Evolutionary conservation across 345 rosid genomes (phyloP).

Genomic region (Ceriops decandra): DNA sequence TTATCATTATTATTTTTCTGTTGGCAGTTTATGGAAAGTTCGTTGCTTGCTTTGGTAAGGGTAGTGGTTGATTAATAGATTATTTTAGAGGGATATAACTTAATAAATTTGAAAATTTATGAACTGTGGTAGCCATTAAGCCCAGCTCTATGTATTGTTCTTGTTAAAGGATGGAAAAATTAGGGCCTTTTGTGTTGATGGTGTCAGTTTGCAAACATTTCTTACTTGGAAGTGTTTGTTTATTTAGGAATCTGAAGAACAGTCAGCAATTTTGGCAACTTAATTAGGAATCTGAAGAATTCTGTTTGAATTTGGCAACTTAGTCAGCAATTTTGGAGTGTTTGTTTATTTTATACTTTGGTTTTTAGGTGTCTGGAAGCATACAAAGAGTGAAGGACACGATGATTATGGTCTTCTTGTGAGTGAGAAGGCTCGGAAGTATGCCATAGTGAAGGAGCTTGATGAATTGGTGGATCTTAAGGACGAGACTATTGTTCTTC

Average conservation of each 20-base stretch:
- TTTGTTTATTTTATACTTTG: slow-evolving; percentile 12
- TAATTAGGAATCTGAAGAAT: not conserved
- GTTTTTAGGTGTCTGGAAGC: slow-evolving; percentile 72
- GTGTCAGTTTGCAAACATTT: too few relatives aligned
- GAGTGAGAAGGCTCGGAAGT: slow-evolving; percentile 69
- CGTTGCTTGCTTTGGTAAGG: too few relatives aligned
- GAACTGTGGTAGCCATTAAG: too few relatives aligned
- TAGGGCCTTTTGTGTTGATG: too few relatives aligned
- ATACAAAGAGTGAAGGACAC: slow-evolving; percentile 73
- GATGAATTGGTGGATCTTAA: slow-evolving; percentile 54
- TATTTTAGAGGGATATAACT: too few relatives aligned
- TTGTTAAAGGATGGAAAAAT: too few relatives aligned
- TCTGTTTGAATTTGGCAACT: not conserved
- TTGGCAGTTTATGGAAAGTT: too few relatives aligned
- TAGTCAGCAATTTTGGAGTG: not conserved
- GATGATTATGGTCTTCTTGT: slow-evolving; percentile 87
- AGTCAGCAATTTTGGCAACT: not conserved
- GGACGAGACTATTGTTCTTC: slow-evolving; percentile 69
- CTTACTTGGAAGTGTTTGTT: too few relatives aligned
- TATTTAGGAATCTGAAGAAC: not conserved
- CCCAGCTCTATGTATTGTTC: too few relatives aligned
- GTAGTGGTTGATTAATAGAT: too few relatives aligned
- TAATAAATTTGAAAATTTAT: too few relatives aligned
- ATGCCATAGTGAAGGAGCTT: slow-evolving; percentile 74
- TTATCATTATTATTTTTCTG: too few relatives aligned